These are phyloP conservation scores for Paecilomyces sp. DNA, from an alignment of 2,329 filamentous ascomycete genomes.

Conservation along the genomic window DNA sequence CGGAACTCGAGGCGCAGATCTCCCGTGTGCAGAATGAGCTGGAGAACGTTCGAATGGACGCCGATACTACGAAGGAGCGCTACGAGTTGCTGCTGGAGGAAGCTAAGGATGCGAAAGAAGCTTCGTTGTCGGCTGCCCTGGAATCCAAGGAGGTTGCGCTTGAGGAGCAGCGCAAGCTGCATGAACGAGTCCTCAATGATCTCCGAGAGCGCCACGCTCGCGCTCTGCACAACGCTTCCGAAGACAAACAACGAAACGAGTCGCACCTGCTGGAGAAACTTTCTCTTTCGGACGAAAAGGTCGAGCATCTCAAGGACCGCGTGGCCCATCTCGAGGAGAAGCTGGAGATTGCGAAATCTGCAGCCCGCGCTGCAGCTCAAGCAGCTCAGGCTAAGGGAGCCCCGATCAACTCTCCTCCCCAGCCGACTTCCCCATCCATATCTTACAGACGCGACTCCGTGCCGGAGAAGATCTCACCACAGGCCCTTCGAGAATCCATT, in stretches of 20 bases:
- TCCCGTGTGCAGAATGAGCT: constrained; percentile 64
- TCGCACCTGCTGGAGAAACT: constrained; percentile 74
- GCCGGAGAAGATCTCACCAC: constrained; percentile 84
- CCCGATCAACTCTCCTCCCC: constrained; percentile 24
- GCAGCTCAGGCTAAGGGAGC: constrained; percentile 58
- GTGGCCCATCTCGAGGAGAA: constrained; percentile 81
- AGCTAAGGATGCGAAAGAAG: constrained; percentile 60
- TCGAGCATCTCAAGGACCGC: constrained; percentile 78
- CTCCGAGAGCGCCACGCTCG: constrained; percentile 68
- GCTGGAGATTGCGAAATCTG: constrained; percentile 80
- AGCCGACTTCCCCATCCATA: constrained; percentile 41
- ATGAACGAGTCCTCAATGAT: constrained; percentile 69
- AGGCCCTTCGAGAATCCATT: constrained; percentile 91
- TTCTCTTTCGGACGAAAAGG: constrained; percentile 74
- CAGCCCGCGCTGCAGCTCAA: constrained; percentile 72
- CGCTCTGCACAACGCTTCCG: constrained; percentile 63
- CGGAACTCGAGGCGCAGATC: constrained; percentile 75
- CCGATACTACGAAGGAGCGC: constrained; percentile 71
- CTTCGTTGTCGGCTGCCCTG: constrained; percentile 48
- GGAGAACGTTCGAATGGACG: constrained; percentile 69
- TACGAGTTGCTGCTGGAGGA: constrained; percentile 82
- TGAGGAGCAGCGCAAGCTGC: constrained; percentile 54
- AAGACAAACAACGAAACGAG: constrained; percentile 77
- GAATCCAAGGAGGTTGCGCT: constrained; percentile 49
- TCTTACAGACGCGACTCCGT: constrained; percentile 38